Evolutionary conservation across 257 asterid species (phyloP).

Genomic region (Misopates orontium): DNA sequence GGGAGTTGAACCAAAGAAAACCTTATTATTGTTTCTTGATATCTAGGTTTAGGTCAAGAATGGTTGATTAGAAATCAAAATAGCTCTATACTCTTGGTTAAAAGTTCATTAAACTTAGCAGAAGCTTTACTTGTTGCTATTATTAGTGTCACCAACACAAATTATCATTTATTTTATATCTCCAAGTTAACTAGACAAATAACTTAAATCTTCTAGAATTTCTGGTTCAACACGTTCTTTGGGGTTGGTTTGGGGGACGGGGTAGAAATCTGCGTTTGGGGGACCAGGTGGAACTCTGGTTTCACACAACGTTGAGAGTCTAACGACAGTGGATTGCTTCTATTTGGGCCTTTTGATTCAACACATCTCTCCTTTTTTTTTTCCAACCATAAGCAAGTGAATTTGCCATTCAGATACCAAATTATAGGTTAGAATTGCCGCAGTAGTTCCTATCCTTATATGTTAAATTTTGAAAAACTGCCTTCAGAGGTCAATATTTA

Average conservation of each 20-base stretch:
- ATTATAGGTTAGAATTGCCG: neutral
- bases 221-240: neutral
- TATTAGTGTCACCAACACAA: neutral
- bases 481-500: constrained; percentile 17
- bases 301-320: neutral
- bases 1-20: neutral
- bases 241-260: neutral
- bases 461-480: constrained; percentile 19
- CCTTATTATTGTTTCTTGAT: neutral
- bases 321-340: neutral
- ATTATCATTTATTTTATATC: neutral
- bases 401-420: neutral
- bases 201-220: no score
- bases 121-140: neutral
- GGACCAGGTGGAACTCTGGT: no score
- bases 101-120: neutral
- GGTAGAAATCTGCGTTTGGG: no score
- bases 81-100: neutral
- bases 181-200: no score
- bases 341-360: neutral
- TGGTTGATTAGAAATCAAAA: constrained; percentile 9
- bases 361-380: neutral
- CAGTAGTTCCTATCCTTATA: constrained; percentile 3
- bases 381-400: neutral
- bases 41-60: neutral